phyloP scores from a whole-genome alignment of 306 rosid genomes.

The Senna tora region DNA sequence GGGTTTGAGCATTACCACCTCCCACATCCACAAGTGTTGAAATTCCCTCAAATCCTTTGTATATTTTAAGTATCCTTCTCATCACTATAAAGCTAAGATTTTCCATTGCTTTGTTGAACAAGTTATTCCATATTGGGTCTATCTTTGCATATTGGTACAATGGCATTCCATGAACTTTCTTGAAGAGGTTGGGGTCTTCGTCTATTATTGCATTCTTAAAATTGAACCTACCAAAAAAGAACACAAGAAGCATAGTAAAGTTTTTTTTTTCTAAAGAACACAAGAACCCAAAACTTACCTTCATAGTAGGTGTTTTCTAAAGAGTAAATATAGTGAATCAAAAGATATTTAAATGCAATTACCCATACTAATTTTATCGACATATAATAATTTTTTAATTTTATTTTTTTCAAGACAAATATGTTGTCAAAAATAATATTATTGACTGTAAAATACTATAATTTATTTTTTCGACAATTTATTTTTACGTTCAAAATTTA shows the following conservation, averaged over 20 bases:
- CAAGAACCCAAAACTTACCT: too few relatives aligned
- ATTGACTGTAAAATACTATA: too few relatives aligned
- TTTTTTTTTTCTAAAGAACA: too few relatives aligned
- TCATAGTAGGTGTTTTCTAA: too few relatives aligned
- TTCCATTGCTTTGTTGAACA: slow-evolving; percentile 34
- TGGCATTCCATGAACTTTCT: slow-evolving; percentile 41
- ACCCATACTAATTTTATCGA: too few relatives aligned
- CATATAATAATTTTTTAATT: too few relatives aligned
- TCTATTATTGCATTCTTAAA: slow-evolving; percentile 39
- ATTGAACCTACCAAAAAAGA: neutral
- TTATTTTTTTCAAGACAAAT: too few relatives aligned
- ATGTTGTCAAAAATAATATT: too few relatives aligned
- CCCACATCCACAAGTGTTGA: slow-evolving; percentile 42
- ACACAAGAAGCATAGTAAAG: neutral
- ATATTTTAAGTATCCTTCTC: slow-evolving; percentile 32
- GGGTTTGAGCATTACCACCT: slow-evolving; percentile 33
- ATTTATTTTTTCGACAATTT: too few relatives aligned
- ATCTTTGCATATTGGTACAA: slow-evolving; percentile 26
- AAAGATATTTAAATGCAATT: too few relatives aligned
- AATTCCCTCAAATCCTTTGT: slow-evolving; percentile 43
- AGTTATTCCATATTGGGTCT: slow-evolving; percentile 26
- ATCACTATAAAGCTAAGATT: slow-evolving; percentile 23
- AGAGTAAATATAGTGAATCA: too few relatives aligned
- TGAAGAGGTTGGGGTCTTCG: slow-evolving; percentile 18
- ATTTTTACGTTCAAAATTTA: too few relatives aligned